Percentiles rank a stretch among this genome's conserved stretches.
Conservation (phyloP, 75 land plant genomes). For the Picea sitchensis region DNA sequence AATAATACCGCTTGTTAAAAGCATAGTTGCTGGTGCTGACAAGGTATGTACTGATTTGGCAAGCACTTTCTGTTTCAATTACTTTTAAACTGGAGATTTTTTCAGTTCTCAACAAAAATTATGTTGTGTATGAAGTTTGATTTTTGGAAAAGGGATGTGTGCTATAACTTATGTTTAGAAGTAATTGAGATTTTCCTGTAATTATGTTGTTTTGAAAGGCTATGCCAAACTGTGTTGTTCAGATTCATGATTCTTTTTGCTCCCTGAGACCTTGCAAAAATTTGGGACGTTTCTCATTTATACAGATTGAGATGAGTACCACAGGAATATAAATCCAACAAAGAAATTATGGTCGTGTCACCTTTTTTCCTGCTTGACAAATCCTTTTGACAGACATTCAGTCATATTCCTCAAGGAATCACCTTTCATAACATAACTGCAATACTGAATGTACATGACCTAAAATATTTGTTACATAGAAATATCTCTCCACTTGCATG, state of each 20-base stretch:
- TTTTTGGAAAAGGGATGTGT: too few relatives aligned
- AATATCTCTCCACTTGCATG: too few relatives aligned
- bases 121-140: background rate
- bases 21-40: conserved; percentile 67
- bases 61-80: background rate
- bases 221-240: background rate
- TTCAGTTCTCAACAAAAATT: background rate
- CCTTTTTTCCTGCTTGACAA: background rate
- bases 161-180: background rate
- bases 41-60: conserved; percentile 22
- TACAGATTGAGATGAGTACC: background rate
- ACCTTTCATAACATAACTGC: too few relatives aligned
- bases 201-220: background rate
- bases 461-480: too few relatives aligned
- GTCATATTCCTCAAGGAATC: background rate
- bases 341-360: background rate
- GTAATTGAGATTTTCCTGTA: background rate
- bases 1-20: conserved; percentile 72
- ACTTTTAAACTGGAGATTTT: background rate
- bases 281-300: background rate
- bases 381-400: background rate
- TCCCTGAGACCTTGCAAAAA: background rate
- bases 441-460: too few relatives aligned
- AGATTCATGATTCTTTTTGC: background rate
- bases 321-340: background rate